phyloP scores from a whole-genome alignment of 495 filamentous ascomycete species.

The Aspergillus conjunctus region DNA sequence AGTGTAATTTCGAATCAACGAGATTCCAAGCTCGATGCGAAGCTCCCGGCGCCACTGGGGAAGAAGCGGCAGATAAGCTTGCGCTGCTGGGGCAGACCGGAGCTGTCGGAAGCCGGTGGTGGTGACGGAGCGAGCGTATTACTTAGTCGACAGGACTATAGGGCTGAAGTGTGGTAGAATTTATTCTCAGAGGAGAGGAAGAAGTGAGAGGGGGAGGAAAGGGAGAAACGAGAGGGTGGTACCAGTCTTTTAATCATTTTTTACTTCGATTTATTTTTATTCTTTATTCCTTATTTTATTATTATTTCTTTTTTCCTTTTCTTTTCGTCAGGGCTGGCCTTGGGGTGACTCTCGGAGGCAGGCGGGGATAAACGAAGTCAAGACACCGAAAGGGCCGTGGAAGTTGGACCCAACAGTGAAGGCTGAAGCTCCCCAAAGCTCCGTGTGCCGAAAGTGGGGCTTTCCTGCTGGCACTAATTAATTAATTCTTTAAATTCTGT shows the following conservation, averaged over 20 bases:
- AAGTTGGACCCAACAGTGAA: too few relatives aligned
- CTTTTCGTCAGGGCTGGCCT: slow-evolving; percentile 23
- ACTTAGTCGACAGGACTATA: slow-evolving; percentile 4
- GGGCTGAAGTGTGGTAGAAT: slow-evolving; percentile 20
- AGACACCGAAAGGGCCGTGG: slow-evolving; percentile 37
- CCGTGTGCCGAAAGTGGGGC: slow-evolving; percentile 27
- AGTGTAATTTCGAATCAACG: slow-evolving; percentile 3
- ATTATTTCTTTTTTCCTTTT: slow-evolving; percentile 14
- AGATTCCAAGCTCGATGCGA: slow-evolving; percentile 1
- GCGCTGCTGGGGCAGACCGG: not conserved
- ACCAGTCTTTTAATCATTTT: slow-evolving; percentile 23
- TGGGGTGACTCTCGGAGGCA: slow-evolving; percentile 25
- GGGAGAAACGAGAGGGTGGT: slow-evolving; percentile 17
- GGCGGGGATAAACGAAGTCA: slow-evolving; percentile 36
- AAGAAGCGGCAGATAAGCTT: too few relatives aligned
- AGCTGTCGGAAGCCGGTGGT: slow-evolving; percentile 11
- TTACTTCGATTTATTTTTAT: not conserved
- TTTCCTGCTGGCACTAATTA: slow-evolving; percentile 13
- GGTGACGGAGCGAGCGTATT: slow-evolving; percentile 8
- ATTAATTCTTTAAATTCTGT: slow-evolving; percentile 10
- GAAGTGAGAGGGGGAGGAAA: slow-evolving; percentile 12
- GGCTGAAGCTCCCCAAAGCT: slow-evolving; percentile 23
- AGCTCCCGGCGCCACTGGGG: not conserved
- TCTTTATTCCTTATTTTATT: slow-evolving; percentile 10
- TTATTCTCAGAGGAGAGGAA: slow-evolving; percentile 11